phyloP scores from a whole-genome alignment of 2,329 filamentous ascomycete species.

The Ambrosiella xylebori region DNA sequence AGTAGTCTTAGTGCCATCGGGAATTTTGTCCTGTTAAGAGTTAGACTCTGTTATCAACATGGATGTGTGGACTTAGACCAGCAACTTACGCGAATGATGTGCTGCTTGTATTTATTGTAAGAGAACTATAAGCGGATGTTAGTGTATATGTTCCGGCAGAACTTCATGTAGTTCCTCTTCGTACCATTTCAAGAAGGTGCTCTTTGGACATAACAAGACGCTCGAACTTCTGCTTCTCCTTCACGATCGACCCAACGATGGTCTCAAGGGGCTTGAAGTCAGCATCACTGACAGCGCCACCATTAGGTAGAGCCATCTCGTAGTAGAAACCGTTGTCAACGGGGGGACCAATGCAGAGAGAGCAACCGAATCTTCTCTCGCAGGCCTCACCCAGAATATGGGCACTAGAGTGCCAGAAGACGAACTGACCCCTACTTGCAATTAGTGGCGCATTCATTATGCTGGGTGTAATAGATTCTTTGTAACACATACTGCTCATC shows the following conservation, averaged over 20 bases:
- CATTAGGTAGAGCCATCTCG: conserved; percentile 73
- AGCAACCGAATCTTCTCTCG: conserved; percentile 78
- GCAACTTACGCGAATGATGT: conserved; percentile 52
- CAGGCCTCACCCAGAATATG: conserved; percentile 92
- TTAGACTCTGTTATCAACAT: background rate
- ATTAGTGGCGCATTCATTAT: background rate
- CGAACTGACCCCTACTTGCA: conserved; percentile 50
- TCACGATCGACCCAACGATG: conserved; percentile 68
- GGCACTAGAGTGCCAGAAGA: conserved; percentile 95
- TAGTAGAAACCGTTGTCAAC: conserved; percentile 93
- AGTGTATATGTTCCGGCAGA: background rate
- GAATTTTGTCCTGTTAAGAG: conserved; percentile 53
- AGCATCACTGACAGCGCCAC: conserved; percentile 48
- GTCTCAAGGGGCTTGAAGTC: conserved; percentile 79
- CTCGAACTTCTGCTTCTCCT: conserved; percentile 93
- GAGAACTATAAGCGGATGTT: conserved; percentile 40
- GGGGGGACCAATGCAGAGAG: conserved; percentile 83
- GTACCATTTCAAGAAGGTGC: conserved; percentile 64
- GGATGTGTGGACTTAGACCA: background rate
- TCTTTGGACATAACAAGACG: conserved; percentile 78
- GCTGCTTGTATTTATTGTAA: conserved; percentile 96
- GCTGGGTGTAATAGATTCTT: background rate
- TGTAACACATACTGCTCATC: conserved; percentile 13
- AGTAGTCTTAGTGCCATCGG: conserved; percentile 59
- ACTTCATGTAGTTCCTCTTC: background rate